phyloP scores from a whole-genome alignment of 345 rosid species.

The Gossypium australe region DNA sequence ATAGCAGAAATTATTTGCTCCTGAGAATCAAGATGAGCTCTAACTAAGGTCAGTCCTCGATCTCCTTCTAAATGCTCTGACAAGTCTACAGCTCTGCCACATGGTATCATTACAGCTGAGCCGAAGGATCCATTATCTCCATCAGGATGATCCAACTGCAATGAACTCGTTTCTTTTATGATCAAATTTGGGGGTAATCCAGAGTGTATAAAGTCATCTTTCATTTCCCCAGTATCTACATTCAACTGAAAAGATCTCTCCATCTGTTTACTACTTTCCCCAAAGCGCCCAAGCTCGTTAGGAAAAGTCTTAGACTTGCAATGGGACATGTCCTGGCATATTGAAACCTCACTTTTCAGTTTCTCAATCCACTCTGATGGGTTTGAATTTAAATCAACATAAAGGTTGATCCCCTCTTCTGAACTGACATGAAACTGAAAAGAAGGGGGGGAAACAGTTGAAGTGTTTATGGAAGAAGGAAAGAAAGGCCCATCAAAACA shows the following conservation, averaged over 20 bases:
- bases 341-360: constrained; percentile 47
- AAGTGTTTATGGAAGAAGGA: constrained; percentile 17
- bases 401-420: constrained; percentile 73
- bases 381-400: constrained; percentile 60
- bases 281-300: constrained; percentile 34
- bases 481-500: constrained; percentile 21
- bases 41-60: constrained; percentile 24
- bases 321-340: constrained; percentile 31
- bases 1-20: constrained; percentile 24
- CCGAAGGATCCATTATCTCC: constrained; percentile 32
- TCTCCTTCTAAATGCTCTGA: constrained; percentile 28
- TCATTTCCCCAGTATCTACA: constrained; percentile 25
- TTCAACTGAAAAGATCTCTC: constrained; percentile 23
- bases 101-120: constrained; percentile 20
- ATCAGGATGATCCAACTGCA: constrained; percentile 25
- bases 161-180: constrained; percentile 24
- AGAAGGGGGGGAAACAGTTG: constrained; percentile 37
- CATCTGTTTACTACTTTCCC: constrained; percentile 42
- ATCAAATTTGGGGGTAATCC: constrained; percentile 29
- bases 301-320: constrained; percentile 36
- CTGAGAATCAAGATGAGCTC: constrained; percentile 31
- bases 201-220: constrained; percentile 23
- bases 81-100: constrained; percentile 21
- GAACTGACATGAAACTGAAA: constrained; percentile 67
- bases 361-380: constrained; percentile 70